These are phyloP conservation scores for Eruca vesicaria DNA, from an alignment of 441 rosid species.

Conservation along the genomic window DNA sequence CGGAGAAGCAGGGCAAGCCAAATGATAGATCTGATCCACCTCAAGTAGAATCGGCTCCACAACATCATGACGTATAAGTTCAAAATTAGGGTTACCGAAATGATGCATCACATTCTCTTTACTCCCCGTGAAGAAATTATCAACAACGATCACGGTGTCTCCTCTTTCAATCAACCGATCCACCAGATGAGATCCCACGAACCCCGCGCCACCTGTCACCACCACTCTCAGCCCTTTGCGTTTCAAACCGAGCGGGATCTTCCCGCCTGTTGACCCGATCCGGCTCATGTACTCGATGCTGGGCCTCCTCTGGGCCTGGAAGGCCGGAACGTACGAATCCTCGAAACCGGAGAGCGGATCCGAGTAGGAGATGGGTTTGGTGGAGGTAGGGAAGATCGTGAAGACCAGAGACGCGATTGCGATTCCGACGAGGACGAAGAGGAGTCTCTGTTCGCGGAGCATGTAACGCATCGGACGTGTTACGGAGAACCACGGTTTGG, in stretches of 20 bases:
- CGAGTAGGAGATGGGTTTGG: constrained; percentile 2
- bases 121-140: constrained; percentile 78
- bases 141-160: constrained; percentile 74
- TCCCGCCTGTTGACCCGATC: constrained; percentile 39
- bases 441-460: constrained; percentile 62
- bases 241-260: constrained; percentile 60
- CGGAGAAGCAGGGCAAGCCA: too few relatives aligned
- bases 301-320: constrained; percentile 27
- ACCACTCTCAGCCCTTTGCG: constrained; percentile 56
- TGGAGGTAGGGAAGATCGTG: constrained; percentile 43
- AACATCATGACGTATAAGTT: constrained; percentile 73
- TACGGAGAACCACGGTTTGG: constrained; percentile 70
- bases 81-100: constrained; percentile 75
- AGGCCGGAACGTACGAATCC: constrained; percentile 10
- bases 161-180: constrained; percentile 77
- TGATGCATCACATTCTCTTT: constrained; percentile 80
- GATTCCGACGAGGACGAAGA: constrained; percentile 61
- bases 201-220: constrained; percentile 88
- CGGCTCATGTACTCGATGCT: constrained; percentile 25
- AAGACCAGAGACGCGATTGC: constrained; percentile 58
- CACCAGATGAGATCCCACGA: constrained; percentile 86
- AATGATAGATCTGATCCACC: constrained; percentile 86
- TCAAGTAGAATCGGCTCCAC: constrained; percentile 68
- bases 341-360: constrained; percentile 29
- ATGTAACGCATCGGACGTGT: constrained; percentile 58